A percentile compares a stretch with the other conserved stretches of the same genome.
phyloP scores from a whole-genome alignment of 768 basidiomycete genomes.

The Russula olivacea region DNA sequence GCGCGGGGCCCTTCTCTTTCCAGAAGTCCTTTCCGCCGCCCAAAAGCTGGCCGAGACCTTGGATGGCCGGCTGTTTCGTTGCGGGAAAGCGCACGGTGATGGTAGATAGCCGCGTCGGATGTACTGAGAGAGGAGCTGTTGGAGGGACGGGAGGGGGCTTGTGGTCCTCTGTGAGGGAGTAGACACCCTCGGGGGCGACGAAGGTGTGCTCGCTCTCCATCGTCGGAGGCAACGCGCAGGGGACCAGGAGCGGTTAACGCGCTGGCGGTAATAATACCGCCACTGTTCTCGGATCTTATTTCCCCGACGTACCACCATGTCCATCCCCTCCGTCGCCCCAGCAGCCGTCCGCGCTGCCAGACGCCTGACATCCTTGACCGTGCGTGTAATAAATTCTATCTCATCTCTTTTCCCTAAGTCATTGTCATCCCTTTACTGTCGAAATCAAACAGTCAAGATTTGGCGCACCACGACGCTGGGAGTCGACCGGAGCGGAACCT shows the following conservation, averaged over 20 bases:
- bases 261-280: neutral
- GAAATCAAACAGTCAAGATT: constrained; percentile 6
- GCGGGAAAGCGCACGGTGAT: constrained; percentile 58
- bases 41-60: constrained; percentile 64
- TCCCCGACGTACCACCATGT: constrained; percentile 21
- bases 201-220: constrained; percentile 82
- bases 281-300: constrained; percentile 27
- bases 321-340: constrained; percentile 27
- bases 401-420: neutral
- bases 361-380: constrained; percentile 15
- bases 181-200: constrained; percentile 86
- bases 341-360: constrained; percentile 22
- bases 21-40: constrained; percentile 60
- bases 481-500: constrained; percentile 44
- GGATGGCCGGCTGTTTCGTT: constrained; percentile 46
- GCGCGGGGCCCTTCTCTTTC: constrained; percentile 42
- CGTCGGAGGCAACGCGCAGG: constrained; percentile 21
- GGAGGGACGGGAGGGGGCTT: constrained; percentile 47
- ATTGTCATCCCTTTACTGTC: neutral
- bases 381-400: neutral
- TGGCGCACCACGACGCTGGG: constrained; percentile 16
- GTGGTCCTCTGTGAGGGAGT: constrained; percentile 83
- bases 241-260: constrained; percentile 3
- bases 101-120: constrained; percentile 59
- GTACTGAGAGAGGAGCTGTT: constrained; percentile 36